phyloP scores from a whole-genome alignment of 73 alveolate genomes.

The Uronychia binucleata region DNA sequence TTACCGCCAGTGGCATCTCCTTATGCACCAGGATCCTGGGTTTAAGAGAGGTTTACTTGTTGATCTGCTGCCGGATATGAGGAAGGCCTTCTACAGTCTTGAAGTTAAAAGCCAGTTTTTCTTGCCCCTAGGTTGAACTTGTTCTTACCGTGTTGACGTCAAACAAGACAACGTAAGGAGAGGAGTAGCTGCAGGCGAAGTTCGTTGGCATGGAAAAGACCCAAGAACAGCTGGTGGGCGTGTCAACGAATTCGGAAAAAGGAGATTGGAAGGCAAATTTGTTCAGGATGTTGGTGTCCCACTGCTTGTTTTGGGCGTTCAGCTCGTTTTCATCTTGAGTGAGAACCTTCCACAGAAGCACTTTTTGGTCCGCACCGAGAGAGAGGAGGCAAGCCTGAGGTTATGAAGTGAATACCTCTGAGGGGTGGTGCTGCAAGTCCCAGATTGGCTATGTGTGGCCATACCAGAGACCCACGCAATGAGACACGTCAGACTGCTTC shows the following conservation, averaged over 20 bases:
- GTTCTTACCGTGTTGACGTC: slow-evolving; percentile 43
- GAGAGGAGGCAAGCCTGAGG: slow-evolving; percentile 76
- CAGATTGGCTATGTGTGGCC: slow-evolving; percentile 72
- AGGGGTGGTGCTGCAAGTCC: slow-evolving; percentile 87
- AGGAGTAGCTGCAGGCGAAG: slow-evolving; percentile 24
- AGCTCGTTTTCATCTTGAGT: slow-evolving; percentile 47
- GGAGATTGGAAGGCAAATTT: slow-evolving; percentile 7
- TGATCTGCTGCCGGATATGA: slow-evolving; percentile 31
- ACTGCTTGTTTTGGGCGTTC: neutral
- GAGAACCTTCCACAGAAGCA: slow-evolving; percentile 71
- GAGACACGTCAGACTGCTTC: slow-evolving; percentile 55
- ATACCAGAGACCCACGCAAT: slow-evolving; percentile 63
- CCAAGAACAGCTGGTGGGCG: slow-evolving; percentile 67
- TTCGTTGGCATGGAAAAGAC: neutral
- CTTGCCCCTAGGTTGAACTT: slow-evolving; percentile 15
- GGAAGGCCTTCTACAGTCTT: slow-evolving; percentile 21
- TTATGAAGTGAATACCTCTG: too few species aligned
- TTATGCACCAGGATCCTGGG: neutral
- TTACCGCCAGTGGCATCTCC: slow-evolving; percentile 42
- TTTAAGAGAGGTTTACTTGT: slow-evolving; percentile 13
- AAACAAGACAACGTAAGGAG: slow-evolving; percentile 29
- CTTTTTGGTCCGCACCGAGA: slow-evolving; percentile 71
- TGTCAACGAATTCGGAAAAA: neutral
- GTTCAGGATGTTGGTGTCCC: slow-evolving; percentile 1
- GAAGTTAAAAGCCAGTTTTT: slow-evolving; percentile 18